Evolutionary conservation across 2,329 filamentous ascomycete genomes (phyloP).

Genomic region (Colletotrichum endophyticum): DNA sequence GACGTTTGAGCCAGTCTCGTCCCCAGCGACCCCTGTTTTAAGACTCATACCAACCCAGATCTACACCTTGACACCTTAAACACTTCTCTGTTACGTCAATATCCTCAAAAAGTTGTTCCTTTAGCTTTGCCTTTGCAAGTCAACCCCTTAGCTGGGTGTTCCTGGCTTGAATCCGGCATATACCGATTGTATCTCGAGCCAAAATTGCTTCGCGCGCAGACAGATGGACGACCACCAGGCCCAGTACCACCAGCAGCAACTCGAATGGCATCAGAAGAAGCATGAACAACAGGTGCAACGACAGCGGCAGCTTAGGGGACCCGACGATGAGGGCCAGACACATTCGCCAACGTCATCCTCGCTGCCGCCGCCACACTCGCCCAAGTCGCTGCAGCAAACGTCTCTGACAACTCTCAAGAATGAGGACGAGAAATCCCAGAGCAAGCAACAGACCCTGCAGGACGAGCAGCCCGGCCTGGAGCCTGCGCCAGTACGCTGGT

Average conservation of each 20-base stretch:
- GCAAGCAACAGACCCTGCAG: background rate
- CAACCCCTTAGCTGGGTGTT: background rate
- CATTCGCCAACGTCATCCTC: background rate
- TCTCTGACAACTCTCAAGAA: background rate
- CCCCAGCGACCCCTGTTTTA: background rate
- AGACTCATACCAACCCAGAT: background rate
- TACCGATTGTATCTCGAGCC: too few relatives aligned
- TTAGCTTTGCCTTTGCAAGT: background rate
- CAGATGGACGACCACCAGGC: background rate
- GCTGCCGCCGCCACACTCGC: background rate
- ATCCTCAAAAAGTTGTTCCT: background rate
- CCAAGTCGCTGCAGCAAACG: background rate
- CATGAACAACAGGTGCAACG: background rate
- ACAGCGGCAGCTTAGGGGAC: background rate
- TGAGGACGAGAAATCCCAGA: background rate
- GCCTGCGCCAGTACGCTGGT: background rate
- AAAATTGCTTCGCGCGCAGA: background rate
- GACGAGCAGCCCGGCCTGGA: slow-evolving; percentile 3
- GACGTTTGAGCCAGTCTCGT: background rate
- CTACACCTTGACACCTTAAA: background rate
- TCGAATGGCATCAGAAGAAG: background rate
- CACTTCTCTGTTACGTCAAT: background rate
- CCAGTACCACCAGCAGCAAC: background rate
- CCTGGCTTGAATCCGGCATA: background rate
- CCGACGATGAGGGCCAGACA: background rate